Conservation (phyloP, 805 yeast genomes). For the Maudiozyma serrabonitensis region DNA sequence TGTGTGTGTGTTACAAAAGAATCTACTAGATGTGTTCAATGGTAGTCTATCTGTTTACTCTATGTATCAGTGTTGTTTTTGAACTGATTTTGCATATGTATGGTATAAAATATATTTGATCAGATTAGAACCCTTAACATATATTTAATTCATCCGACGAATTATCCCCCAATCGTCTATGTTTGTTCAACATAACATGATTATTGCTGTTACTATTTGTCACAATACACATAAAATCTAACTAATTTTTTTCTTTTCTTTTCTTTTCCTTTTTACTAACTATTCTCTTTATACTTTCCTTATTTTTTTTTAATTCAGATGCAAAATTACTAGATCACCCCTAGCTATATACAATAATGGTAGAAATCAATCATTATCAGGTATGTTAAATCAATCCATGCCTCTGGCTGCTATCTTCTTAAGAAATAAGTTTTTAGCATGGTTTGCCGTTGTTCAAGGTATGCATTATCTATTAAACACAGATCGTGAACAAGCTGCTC, state of each 20-base stretch:
- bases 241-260: neutral
- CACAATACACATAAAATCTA: too few relatives aligned
- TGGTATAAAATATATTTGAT: too few relatives aligned
- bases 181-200: too few relatives aligned
- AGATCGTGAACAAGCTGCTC: constrained; percentile 24
- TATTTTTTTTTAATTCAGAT: neutral
- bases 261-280: neutral
- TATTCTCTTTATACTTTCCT: neutral
- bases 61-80: too few relatives aligned
- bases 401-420: constrained; percentile 65
- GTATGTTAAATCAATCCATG: constrained; percentile 39
- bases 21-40: too few relatives aligned
- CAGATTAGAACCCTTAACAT: too few relatives aligned
- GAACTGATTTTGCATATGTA: too few relatives aligned
- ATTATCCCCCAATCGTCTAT: too few relatives aligned
- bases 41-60: too few relatives aligned
- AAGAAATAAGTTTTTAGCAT: constrained; percentile 34
- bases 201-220: too few relatives aligned
- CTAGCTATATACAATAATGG: constrained; percentile 33
- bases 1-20: neutral
- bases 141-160: too few relatives aligned
- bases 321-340: constrained; percentile 28
- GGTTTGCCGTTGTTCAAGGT: constrained; percentile 47
- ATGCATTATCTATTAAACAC: constrained; percentile 29
- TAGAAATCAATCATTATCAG: constrained; percentile 33